phyloP scores from a whole-genome alignment of 768 basidiomycete genomes.

The Rickenella mellea region DNA sequence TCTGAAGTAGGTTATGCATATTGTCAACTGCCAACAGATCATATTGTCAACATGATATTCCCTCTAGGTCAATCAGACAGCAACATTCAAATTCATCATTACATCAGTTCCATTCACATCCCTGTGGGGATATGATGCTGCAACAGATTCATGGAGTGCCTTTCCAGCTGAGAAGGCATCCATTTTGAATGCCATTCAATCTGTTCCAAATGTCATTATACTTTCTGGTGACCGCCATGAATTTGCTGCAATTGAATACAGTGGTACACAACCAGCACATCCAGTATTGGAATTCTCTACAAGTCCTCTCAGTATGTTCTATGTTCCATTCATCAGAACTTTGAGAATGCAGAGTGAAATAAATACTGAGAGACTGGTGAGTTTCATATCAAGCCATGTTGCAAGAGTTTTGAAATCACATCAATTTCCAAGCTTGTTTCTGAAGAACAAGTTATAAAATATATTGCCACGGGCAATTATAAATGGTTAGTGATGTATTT shows the following conservation, averaged over 20 bases:
- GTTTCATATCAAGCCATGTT: conserved; percentile 3
- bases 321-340: conserved; percentile 51
- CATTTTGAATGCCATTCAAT: conserved; percentile 47
- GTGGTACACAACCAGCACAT: conserved; percentile 26
- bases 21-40: neutral
- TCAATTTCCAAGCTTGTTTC: conserved; percentile 31
- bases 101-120: conserved; percentile 68
- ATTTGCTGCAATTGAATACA: conserved; percentile 64
- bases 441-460: conserved; percentile 44
- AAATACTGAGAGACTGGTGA: neutral
- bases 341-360: conserved; percentile 32
- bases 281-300: conserved; percentile 58
- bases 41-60: neutral
- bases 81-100: conserved; percentile 71
- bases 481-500: conserved; percentile 41
- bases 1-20: conserved; percentile 27
- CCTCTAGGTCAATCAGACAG: conserved; percentile 51
- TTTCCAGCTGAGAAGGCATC: conserved; percentile 50
- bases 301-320: conserved; percentile 61
- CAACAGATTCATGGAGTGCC: conserved; percentile 61
- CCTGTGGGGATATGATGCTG: conserved; percentile 57
- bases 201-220: conserved; percentile 62
- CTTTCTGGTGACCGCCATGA: conserved; percentile 73
- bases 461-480: conserved; percentile 54
- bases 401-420: conserved; percentile 11